phyloP scores from a whole-genome alignment of 305 asterid genomes.

The Rubia balearica region DNA sequence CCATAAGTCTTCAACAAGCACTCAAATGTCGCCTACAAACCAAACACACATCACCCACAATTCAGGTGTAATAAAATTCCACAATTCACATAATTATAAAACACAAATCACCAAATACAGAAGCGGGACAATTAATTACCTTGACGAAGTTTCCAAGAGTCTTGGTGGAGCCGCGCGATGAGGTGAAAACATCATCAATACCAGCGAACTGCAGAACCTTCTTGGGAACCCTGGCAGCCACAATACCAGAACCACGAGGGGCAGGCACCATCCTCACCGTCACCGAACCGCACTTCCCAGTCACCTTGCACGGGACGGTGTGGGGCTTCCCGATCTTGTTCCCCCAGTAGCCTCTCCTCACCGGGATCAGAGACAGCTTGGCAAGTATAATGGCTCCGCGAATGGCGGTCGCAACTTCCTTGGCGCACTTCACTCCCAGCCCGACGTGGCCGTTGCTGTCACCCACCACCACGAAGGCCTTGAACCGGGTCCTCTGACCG shows the following conservation, averaged over 20 bases:
- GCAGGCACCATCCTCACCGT: slow-evolving; percentile 35
- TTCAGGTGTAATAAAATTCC: too few species aligned
- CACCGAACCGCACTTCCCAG: slow-evolving; percentile 33
- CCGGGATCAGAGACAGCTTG: slow-evolving; percentile 30
- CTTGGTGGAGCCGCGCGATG: slow-evolving; percentile 39
- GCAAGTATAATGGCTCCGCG: slow-evolving; percentile 35
- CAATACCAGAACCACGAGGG: slow-evolving; percentile 31
- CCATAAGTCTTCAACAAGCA: slow-evolving; percentile 73
- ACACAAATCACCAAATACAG: too few species aligned
- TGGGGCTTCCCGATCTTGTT: slow-evolving; percentile 35
- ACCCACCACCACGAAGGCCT: slow-evolving; percentile 34
- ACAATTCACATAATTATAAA: too few species aligned
- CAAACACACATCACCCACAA: slow-evolving; percentile 14
- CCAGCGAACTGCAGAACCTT: slow-evolving; percentile 40
- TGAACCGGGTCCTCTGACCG: slow-evolving; percentile 35
- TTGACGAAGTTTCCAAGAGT: slow-evolving; percentile 36
- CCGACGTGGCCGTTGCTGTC: slow-evolving; percentile 37
- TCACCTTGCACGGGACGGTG: slow-evolving; percentile 35
- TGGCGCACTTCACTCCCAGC: slow-evolving; percentile 33
- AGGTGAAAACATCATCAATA: slow-evolving; percentile 35
- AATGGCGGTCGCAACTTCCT: slow-evolving; percentile 37
- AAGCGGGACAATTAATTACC: slow-evolving; percentile 9
- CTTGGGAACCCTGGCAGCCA: slow-evolving; percentile 36
- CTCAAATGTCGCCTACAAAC: slow-evolving; percentile 64
- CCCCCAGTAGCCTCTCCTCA: slow-evolving; percentile 38